phyloP scores from a whole-genome alignment of 2,329 filamentous ascomycete species.

The Aulographum hederae region DNA sequence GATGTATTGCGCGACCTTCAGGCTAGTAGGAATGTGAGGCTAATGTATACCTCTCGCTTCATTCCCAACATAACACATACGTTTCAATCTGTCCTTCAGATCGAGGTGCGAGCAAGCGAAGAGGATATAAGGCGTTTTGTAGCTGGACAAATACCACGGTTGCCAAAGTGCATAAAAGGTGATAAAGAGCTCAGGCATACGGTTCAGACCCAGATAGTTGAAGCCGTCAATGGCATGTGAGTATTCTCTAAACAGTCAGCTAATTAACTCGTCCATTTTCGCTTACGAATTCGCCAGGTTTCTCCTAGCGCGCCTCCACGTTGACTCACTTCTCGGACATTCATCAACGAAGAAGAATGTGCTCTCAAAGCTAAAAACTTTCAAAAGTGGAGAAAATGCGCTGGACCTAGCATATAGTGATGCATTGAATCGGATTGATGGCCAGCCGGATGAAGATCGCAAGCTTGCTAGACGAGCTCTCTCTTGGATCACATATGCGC shows the following conservation, averaged over 20 bases:
- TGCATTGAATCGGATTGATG: constrained; percentile 24
- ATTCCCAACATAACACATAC: constrained; percentile 7
- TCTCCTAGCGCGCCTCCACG: constrained; percentile 4
- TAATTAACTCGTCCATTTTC: background rate
- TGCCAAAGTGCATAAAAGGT: constrained; percentile 8
- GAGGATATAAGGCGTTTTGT: constrained; percentile 10
- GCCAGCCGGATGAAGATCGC: constrained; percentile 14
- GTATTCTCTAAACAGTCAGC: constrained; percentile 3
- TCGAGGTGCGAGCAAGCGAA: constrained; percentile 10
- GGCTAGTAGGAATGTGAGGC: constrained; percentile 2
- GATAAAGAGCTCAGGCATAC: constrained; percentile 6
- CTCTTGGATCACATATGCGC: constrained; percentile 23
- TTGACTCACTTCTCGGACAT: constrained; percentile 2
- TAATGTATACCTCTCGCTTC: constrained; percentile 9
- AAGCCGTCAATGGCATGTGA: constrained; percentile 11
- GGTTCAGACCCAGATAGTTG: constrained; percentile 8
- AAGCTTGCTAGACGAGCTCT: constrained; percentile 22
- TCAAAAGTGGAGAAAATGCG: constrained; percentile 9
- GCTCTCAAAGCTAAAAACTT: background rate
- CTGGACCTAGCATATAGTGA: constrained; percentile 23
- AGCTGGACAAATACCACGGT: constrained; percentile 6
- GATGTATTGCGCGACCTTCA: constrained; percentile 5
- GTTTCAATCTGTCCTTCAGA: constrained; percentile 5
- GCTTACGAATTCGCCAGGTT: constrained; percentile 2
- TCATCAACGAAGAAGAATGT: background rate